Base-by-base conservation (phyloP, 2,329 filamentous ascomycete genomes). In the Ilyonectria sp. region DNA sequence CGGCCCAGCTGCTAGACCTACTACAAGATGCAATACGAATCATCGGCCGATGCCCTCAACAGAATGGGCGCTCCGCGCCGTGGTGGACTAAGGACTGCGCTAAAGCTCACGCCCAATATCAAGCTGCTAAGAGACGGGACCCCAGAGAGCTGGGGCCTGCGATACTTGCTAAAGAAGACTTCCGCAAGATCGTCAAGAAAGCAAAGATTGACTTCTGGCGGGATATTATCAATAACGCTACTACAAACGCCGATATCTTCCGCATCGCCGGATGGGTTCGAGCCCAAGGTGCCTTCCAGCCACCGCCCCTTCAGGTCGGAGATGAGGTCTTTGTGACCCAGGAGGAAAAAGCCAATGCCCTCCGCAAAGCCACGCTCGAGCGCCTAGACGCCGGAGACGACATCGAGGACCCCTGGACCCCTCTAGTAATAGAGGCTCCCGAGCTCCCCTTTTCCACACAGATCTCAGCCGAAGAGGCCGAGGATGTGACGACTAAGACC, bases 401-500 rank as follows among this genome's bases (percentile, higher is more conserved):
- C 7, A 43, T 43, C 17, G 40, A 43, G 40, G 40, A n/a, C 15
- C 40, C 40, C 6, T 43, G 40, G 40, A 15, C 40, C 40, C 40
- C 40, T 13, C 3, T 43, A n/a, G 2, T 17, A 2, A n/a, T 26
- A 26, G 23, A 43, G 6, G 40, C 17, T 15, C 40, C 13, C 2
- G 7, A n/a, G 13, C 40, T 43, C 19, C 17, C 40, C 13, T n/a
- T 43, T 8, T 43, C 40, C 17, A 43, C 40, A 5, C 40, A n/a
- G 15, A 6, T 43, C 15, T 43, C 40, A 7, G 40, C 17, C 2
- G 40, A 43, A 15, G 40, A 43, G 8, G 40, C 40, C 3, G 40
- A 43, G 17, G 40, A 43, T n/a, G 40, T 43, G 3, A 43, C 40
- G 40, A 43, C 40, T 1, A 43, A 43, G 40, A 69, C 69, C 2